phyloP scores from a whole-genome alignment of 169 alveolate genomes.

The Theileria equi region DNA sequence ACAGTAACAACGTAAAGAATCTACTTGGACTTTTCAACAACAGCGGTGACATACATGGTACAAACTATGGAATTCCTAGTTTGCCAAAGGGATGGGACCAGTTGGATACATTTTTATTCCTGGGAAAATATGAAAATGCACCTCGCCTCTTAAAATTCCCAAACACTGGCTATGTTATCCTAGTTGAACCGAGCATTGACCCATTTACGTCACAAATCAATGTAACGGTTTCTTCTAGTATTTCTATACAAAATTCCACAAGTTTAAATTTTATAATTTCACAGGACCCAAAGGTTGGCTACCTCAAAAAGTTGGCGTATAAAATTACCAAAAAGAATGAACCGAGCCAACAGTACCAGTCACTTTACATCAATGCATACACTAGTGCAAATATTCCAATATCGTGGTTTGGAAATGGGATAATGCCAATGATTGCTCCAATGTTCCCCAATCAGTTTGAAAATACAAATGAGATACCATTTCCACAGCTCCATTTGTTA shows the following conservation, averaged over 20 bases:
- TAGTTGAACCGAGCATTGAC: conserved; percentile 28
- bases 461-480: conserved; percentile 6
- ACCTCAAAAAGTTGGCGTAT: conserved; percentile 14
- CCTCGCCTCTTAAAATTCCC: conserved; percentile 39
- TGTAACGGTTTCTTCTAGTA: conserved; percentile 28
- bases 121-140: conserved; percentile 41
- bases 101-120: not conserved
- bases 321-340: conserved; percentile 12
- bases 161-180: conserved; percentile 8
- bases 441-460: too few species aligned
- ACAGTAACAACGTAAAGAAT: conserved; percentile 48
- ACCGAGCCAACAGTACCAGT: not conserved
- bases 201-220: not conserved
- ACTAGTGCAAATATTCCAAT: conserved; percentile 50
- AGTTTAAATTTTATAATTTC: conserved; percentile 19
- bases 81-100: not conserved
- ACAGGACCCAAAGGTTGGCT: conserved; percentile 10
- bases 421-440: conserved; percentile 44
- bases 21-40: conserved; percentile 1
- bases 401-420: conserved; percentile 41
- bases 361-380: conserved; percentile 27
- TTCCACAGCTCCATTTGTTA: conserved; percentile 24
- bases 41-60: not conserved
- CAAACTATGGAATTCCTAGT: not conserved
- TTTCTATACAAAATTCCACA: conserved; percentile 52